Percentiles rank a stretch among this genome's conserved stretches.
Evolutionary conservation across 2,329 filamentous ascomycete genomes (phyloP).

Genomic region (Fusarium domesticum): DNA sequence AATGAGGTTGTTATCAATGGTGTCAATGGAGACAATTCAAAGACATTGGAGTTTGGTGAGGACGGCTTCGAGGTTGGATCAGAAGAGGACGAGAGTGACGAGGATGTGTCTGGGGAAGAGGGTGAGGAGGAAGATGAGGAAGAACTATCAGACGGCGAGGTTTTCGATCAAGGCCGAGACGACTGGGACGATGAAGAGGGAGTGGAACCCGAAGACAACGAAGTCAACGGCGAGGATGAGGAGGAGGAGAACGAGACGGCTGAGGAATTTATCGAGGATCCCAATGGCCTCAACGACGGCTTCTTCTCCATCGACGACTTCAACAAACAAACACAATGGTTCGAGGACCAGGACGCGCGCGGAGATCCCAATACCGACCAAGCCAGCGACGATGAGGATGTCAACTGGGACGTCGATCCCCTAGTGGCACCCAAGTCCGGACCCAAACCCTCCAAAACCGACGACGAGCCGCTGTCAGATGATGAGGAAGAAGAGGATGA

Average conservation of each 20-base stretch:
- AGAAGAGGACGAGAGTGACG: constrained; percentile 29
- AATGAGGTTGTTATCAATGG: constrained; percentile 44
- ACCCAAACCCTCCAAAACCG: constrained; percentile 30
- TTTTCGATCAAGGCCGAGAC: constrained; percentile 24
- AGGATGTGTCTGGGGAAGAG: constrained; percentile 31
- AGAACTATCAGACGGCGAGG: constrained; percentile 18
- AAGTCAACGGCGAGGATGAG: constrained; percentile 38
- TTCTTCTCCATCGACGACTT: constrained; percentile 99
- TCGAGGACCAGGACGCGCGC: constrained; percentile 79
- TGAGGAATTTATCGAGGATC: constrained; percentile 55
- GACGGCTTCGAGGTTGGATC: constrained; percentile 33
- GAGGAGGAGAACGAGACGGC: constrained; percentile 43
- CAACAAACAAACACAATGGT: constrained; percentile 86
- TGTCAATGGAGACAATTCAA: constrained; percentile 36
- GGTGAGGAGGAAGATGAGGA: constrained; percentile 28
- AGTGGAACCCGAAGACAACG: constrained; percentile 23
- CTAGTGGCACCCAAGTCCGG: constrained; percentile 42
- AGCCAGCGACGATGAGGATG: constrained; percentile 77
- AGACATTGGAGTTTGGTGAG: constrained; percentile 26
- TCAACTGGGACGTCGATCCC: constrained; percentile 86
- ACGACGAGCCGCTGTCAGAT: constrained; percentile 28
- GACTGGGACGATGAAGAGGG: constrained; percentile 24
- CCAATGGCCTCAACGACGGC: constrained; percentile 86
- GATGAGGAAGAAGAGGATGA: constrained; percentile 62
- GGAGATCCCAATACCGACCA: constrained; percentile 72